Conservation (phyloP, 345 rosid genomes). For the Lepidium africanum region DNA sequence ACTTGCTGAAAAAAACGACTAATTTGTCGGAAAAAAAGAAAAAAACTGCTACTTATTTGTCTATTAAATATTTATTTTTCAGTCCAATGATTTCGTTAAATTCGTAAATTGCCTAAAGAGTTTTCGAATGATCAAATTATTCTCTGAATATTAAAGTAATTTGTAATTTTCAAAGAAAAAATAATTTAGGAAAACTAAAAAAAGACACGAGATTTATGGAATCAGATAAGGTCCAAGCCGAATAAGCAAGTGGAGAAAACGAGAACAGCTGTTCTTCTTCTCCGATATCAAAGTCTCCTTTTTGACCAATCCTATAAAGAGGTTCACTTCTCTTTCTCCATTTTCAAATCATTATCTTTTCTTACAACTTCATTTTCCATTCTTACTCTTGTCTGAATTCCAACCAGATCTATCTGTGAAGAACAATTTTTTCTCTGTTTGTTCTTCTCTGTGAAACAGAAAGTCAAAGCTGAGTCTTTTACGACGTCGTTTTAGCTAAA, state of each 20-base stretch:
- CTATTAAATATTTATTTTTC: neutral
- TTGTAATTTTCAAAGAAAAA: neutral
- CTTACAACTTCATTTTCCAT: neutral
- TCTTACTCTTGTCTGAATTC: neutral
- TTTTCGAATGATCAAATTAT: neutral
- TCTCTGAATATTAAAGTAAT: neutral
- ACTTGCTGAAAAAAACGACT: neutral
- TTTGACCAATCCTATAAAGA: constrained; percentile 15
- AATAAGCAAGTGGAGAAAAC: constrained; percentile 20
- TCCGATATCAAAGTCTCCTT: constrained; percentile 8
- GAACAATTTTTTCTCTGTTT: no score
- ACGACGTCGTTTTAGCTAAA: constrained; percentile 13
- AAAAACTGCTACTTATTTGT: neutral
- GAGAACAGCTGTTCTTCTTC: constrained; percentile 14
- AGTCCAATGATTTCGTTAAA: neutral
- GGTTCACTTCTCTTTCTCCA: neutral
- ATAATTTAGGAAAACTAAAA: neutral
- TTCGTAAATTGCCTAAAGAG: neutral
- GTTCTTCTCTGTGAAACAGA: no score
- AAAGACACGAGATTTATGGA: constrained; percentile 32
- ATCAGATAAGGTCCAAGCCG: constrained; percentile 22
- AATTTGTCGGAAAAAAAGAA: neutral
- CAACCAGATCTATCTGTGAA: neutral
- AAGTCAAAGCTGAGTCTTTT: no score
- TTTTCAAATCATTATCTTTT: constrained; percentile 4